Percentiles rank a stretch among this genome's conserved stretches.
phyloP scores from a whole-genome alignment of 306 rosid genomes.

The Vigna unguiculata region DNA sequence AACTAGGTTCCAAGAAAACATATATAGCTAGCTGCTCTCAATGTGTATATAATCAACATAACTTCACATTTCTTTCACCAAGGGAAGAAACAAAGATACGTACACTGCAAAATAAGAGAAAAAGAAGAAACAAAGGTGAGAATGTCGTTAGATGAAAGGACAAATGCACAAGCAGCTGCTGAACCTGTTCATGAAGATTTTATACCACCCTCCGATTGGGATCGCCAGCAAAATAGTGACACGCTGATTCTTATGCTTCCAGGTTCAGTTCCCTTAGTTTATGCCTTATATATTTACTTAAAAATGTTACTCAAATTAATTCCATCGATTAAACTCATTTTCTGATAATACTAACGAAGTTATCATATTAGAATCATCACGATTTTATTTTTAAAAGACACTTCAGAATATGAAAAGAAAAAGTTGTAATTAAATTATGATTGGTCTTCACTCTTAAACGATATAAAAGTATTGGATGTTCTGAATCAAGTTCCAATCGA shows the following conservation, averaged over 20 bases:
- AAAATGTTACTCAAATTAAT: no score
- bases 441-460: no score
- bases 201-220: conserved; percentile 47
- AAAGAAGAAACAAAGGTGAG: neutral
- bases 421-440: no score
- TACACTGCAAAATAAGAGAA: neutral
- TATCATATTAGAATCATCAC: no score
- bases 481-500: no score
- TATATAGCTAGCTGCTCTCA: neutral
- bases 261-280: conserved; percentile 42
- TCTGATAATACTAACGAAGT: no score
- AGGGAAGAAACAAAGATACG: conserved; percentile 6
- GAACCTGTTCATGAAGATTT: conserved; percentile 29
- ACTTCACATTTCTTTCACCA: conserved; percentile 13
- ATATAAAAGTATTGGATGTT: no score
- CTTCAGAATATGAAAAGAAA: no score
- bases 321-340: no score
- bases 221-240: conserved; percentile 34
- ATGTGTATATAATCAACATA: conserved; percentile 32
- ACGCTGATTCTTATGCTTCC: conserved; percentile 48
- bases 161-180: neutral
- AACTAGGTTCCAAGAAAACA: conserved; percentile 42
- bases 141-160: conserved; percentile 40
- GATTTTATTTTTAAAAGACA: no score
- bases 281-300: no score